Base-by-base conservation (phyloP, 2,329 filamentous ascomycete species). In the Arthrocladium fulminans region DNA sequence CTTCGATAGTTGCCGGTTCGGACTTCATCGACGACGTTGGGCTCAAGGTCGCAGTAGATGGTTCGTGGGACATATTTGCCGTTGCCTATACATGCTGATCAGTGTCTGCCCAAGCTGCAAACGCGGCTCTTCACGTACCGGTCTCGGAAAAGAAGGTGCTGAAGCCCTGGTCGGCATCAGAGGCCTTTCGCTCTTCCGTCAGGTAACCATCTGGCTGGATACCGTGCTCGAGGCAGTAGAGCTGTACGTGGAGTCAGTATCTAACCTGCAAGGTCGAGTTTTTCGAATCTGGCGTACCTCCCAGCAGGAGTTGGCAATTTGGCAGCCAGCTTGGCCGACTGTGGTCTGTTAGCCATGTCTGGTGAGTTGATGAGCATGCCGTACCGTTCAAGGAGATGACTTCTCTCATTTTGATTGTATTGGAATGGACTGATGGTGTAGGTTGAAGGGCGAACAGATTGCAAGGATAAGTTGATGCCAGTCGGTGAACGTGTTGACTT, bases 91-190 rank as follows among this genome's bases (percentile, higher is more conserved):
- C 32, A 23, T 38, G 19, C 19, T 13, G 24, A 32, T 51, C 17
- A 53, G 50, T 35, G n/a, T 51, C 25, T 30, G 32, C 24, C 38
- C 24, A 23, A 34, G 22, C 22, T 35, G 34, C 30, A 29, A 52
- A 25, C 38, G 50, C 52, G 49, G 48, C 51, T 63, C 54, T 32
- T 48, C 48, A 59, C 75, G 61, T 86, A 97, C 92, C 90, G 66
- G 92, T 97, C 80, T 98, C 92, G 61, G 90, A 96, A 81, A 98
- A 98, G 81, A 98, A 98, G 65, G 92, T 98, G 79, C 89, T 96
- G 82, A 98, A 98, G 60, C 92, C 92, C 67, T 96, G 86, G 70
- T 97, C 92, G 57, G 88, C 86, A 57, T 94, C 86, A 67, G 83
- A 82, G 62, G 80, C 81, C 80, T 97, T 96, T 74, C 89, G 88